phyloP scores from a whole-genome alignment of 139 green algal genomes.

The Chara braunii region DNA sequence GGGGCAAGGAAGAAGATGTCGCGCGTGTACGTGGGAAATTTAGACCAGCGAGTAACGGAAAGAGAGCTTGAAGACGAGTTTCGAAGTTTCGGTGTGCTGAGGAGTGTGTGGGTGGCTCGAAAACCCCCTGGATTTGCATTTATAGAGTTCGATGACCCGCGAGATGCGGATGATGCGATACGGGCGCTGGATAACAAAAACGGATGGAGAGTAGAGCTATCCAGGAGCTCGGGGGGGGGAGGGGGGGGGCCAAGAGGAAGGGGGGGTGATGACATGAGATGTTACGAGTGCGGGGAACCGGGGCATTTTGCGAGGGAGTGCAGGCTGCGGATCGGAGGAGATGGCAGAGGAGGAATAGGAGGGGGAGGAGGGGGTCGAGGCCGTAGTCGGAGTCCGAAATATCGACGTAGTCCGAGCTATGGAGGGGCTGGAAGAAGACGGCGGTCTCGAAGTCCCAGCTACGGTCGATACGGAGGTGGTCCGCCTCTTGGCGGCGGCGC shows the following conservation, averaged over 20 bases:
- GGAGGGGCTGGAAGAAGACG: slow-evolving; percentile 1
- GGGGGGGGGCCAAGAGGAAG: slow-evolving; percentile 4
- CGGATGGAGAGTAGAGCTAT: slow-evolving; percentile 41
- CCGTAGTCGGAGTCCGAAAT: slow-evolving; percentile 4
- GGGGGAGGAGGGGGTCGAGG: not conserved
- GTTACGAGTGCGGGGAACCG: slow-evolving; percentile 41
- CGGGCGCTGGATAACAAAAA: slow-evolving; percentile 32
- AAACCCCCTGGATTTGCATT: slow-evolving; percentile 47
- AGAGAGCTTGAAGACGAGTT: slow-evolving; percentile 44
- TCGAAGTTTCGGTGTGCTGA: slow-evolving; percentile 26
- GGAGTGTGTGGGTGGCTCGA: slow-evolving; percentile 42
- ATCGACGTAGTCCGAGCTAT: slow-evolving; percentile 35
- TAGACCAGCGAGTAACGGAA: slow-evolving; percentile 32
- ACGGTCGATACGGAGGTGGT: not conserved
- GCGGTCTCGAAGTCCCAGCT: not conserved
- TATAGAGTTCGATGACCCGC: slow-evolving; percentile 41
- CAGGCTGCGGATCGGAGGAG: slow-evolving; percentile 15
- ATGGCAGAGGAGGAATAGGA: slow-evolving; percentile 9
- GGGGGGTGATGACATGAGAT: slow-evolving; percentile 30
- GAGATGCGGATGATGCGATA: slow-evolving; percentile 41
- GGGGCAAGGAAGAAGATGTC: too few relatives aligned
- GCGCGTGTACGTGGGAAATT: slow-evolving; percentile 40
- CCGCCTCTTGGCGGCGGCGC: too few relatives aligned
- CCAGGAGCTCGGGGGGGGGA: slow-evolving; percentile 9
- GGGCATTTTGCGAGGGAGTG: slow-evolving; percentile 43